phyloP scores from a whole-genome alignment of 768 basidiomycete genomes.

The Leccinum barrowsii region DNA sequence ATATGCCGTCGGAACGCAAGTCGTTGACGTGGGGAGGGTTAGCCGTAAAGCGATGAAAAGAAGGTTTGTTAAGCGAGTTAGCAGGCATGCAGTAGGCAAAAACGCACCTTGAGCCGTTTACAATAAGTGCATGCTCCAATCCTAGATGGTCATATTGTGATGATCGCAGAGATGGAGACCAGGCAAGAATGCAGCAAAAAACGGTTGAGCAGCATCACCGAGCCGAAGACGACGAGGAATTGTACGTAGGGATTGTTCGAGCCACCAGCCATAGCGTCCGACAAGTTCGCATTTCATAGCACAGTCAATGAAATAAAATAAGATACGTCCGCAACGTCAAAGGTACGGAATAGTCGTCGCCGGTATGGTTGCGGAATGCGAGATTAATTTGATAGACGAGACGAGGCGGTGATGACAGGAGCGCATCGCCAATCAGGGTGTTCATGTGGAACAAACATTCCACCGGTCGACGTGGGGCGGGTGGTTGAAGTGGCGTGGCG shows the following conservation, averaged over 20 bases:
- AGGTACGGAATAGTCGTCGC: background rate
- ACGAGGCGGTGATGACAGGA: conserved; percentile 3
- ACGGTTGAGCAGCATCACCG: conserved; percentile 13
- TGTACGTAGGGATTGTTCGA: background rate
- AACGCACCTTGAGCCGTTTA: conserved; percentile 80
- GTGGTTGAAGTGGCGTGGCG: conserved; percentile 8
- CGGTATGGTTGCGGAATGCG: background rate
- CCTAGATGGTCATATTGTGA: conserved; percentile 35
- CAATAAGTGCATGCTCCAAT: conserved; percentile 83
- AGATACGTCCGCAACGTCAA: background rate
- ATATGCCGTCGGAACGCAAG: conserved; percentile 13
- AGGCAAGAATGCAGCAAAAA: background rate
- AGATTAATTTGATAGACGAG: background rate
- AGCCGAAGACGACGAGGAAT: conserved; percentile 5
- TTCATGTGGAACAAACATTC: conserved; percentile 4
- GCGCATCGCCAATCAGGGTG: conserved; percentile 12
- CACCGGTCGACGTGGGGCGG: conserved; percentile 4
- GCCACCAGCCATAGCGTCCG: conserved; percentile 1
- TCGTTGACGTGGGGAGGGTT: conserved; percentile 1
- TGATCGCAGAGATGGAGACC: conserved; percentile 6
- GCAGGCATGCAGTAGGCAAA: conserved; percentile 2
- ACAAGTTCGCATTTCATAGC: conserved; percentile 1
- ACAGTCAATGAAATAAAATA: background rate
- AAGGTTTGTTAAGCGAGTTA: conserved; percentile 19
- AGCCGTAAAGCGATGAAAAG: conserved; percentile 13